Base-by-base conservation (phyloP, 2,329 filamentous ascomycete species). In the Fusarium scirpi region DNA sequence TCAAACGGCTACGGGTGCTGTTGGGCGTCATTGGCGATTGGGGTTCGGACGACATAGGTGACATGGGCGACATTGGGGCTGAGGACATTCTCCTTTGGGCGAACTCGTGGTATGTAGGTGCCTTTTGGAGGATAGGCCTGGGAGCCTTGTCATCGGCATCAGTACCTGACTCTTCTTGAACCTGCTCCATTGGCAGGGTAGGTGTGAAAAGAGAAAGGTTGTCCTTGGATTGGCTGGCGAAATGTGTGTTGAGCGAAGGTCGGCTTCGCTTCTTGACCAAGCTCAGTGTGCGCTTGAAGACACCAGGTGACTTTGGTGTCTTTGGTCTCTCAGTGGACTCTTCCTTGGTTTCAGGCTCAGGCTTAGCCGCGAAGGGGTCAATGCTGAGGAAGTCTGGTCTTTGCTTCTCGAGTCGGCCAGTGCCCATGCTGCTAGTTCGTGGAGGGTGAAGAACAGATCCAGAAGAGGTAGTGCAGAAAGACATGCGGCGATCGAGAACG, bases 241-340 rank as follows among this genome's bases (percentile, higher is more conserved):
- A 76, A 15, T 77, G 69, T 8, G 68, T 74, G 69, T 79, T 81
- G 66, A 89, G 80, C 25, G 80, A 80, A 10, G 85, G 84, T 58
- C 82, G 82, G 80, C 86, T 89, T 68, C 85, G 83, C 82, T 87
- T 88, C 74, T 84, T 82, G 51, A 84, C 84, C 30, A 89, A 79
- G 71, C 82, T 87, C 45, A 89, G 78, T 5, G 86, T 86, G 71
- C 85, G 83, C 74, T 84, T 86, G 66, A 89, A 82, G 58, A 88
- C 80, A 32, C 79, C 79, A 2, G 84, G 82, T 6, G 81, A 76
- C 67, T 81, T 80, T 12, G 84, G 82, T 15, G 80, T 76, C 64
- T 81, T 80, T 8, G 77, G 75, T 11, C 73, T 76, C 52, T 78
- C 63, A 11, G 74, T 76, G 4, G 74, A 73, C 32, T 81, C 73